These are phyloP conservation scores for Euphorbia peplus DNA, from an alignment of 345 rosid genomes.

Conservation along the genomic window DNA sequence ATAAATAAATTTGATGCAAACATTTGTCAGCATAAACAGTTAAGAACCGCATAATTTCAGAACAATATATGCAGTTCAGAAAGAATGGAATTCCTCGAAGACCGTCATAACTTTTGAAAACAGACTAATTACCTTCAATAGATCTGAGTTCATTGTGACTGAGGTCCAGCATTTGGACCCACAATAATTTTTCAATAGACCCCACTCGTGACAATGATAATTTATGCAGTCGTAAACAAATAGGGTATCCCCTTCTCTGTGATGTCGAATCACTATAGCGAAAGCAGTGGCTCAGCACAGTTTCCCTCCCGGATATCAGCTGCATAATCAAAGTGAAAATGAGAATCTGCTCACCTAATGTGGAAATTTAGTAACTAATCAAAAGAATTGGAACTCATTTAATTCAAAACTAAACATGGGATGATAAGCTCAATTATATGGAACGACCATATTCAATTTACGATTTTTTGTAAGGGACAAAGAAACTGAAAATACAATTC, in stretches of 20 bases:
- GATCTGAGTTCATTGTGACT: slow-evolving; percentile 80
- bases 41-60: background rate
- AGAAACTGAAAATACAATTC: too few species aligned
- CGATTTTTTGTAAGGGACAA: too few species aligned
- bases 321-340: slow-evolving; percentile 39
- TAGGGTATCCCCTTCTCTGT: slow-evolving; percentile 17
- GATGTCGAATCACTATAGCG: slow-evolving; percentile 33
- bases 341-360: slow-evolving; percentile 13
- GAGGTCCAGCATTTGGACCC: slow-evolving; percentile 92
- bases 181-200: slow-evolving; percentile 60
- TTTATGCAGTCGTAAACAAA: slow-evolving; percentile 69
- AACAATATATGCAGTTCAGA: background rate
- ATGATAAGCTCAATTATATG: background rate
- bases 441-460: too few species aligned
- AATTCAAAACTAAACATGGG: background rate
- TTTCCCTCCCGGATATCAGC: slow-evolving; percentile 55
- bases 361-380: slow-evolving; percentile 5
- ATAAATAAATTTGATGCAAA: background rate
- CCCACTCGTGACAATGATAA: slow-evolving; percentile 68
- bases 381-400: background rate
- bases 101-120: background rate
- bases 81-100: background rate
- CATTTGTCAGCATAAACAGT: background rate
- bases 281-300: slow-evolving; percentile 50
- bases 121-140: slow-evolving; percentile 68